Evolutionary conservation across 345 rosid genomes (phyloP), one percentile per base, ranked within the genome.

Genomic region (Eucalyptus caleyi): DNA sequence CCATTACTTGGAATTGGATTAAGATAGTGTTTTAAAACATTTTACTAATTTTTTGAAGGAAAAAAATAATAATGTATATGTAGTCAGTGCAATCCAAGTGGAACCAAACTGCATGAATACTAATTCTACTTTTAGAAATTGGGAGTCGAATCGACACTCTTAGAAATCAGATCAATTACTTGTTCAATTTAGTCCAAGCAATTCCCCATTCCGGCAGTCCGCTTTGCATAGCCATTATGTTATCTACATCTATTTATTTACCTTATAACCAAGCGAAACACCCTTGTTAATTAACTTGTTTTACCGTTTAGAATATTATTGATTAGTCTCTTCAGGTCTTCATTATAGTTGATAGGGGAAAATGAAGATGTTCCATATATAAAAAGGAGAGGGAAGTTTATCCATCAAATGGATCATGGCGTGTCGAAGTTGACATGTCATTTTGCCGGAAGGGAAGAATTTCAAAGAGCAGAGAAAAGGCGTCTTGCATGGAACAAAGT

Each of bases 121-220:
- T 0, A 0, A 0, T 53, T 53, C 26, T 11, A 21, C 59, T 53
- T 53, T 53, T 53, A 53, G 11, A 21, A 53, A 8, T 0, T 53
- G 0, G 1, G 26, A 21, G 1, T 53, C 1, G 0, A 53, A 53
- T 1, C 0, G 0, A 53, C 1, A 53, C 24, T 53, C 10, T 19
- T 0, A 19, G 0, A 3, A 53, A 53, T 4, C 2, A 0, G 0
- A 19, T 19, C 11, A 8, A 53, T 0, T 0, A 4, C 1, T 19
- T 8, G 5, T 53, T 53, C 5, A 0, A 2, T 53, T 0, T 0
- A 0, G 11, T 53, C 5, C 1, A 4, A 53, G 1, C 11, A 19
- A 0, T 53, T 53, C 10, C 2, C 9, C 4, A 53, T 18, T 0
- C 0, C 2, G 0, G 0, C 0, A 53, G 0, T 53, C 4, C 2